These are phyloP conservation scores for Aspergillus pseudotamarii DNA, from an alignment of 2,329 filamentous ascomycete genomes.

Conservation along the genomic window DNA sequence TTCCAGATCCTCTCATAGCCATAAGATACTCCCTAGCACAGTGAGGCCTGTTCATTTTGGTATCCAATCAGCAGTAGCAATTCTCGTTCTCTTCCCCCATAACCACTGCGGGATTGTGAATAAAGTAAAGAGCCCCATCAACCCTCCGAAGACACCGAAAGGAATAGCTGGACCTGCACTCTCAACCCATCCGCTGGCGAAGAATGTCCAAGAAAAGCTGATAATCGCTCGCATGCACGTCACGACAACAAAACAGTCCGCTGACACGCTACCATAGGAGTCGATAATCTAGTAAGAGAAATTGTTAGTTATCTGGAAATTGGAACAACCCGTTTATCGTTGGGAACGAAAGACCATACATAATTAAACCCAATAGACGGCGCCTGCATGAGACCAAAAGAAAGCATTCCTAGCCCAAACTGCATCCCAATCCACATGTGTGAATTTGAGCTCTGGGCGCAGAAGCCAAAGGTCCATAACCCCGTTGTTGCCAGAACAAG, in stretches of 20 bases:
- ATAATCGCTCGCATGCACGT: slow-evolving; percentile 54
- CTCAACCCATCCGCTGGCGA: slow-evolving; percentile 53
- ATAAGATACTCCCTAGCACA: too few species aligned
- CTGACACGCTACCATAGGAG: slow-evolving; percentile 49
- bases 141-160: slow-evolving; percentile 57
- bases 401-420: slow-evolving; percentile 14
- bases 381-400: slow-evolving; percentile 16
- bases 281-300: slow-evolving; percentile 49
- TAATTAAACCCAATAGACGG: slow-evolving; percentile 16
- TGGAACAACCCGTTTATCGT: fast-evolving
- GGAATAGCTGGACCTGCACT: slow-evolving; percentile 49
- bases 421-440: slow-evolving; percentile 18
- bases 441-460: neutral
- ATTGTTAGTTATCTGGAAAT: neutral
- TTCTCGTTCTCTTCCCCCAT: slow-evolving; percentile 13
- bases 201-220: slow-evolving; percentile 59
- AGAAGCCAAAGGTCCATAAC: slow-evolving; percentile 16
- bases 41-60: neutral
- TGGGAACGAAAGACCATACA: neutral
- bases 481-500: slow-evolving; percentile 13
- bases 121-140: slow-evolving; percentile 54
- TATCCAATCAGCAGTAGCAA: slow-evolving; percentile 15
- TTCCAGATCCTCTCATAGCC: too few species aligned
- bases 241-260: slow-evolving; percentile 58
- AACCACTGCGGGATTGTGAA: slow-evolving; percentile 21